Base-by-base conservation (phyloP, 2,329 filamentous ascomycete species). In the Colletotrichum horii region DNA sequence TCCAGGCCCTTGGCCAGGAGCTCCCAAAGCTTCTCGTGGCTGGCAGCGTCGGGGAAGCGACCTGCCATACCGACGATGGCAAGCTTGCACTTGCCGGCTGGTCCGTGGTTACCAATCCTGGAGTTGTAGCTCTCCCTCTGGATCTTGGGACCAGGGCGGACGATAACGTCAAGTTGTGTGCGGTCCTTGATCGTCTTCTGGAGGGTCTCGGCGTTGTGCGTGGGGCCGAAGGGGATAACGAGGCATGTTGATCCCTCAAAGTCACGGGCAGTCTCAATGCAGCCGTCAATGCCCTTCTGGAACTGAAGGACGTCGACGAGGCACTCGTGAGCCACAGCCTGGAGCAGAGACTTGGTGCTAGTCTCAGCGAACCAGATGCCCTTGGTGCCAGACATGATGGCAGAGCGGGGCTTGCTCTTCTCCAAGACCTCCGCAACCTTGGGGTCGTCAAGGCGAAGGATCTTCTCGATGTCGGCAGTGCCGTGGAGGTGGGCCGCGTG, bases 1-100 rank as follows among this genome's bases (percentile, higher is more conserved):
- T 94, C 92, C 1, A 93, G 86, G 16, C 92, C 92, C 80, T 92
- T 89, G 80, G 91, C 88, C 15, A 94, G 87, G 3, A 94, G 84
- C 71, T 93, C 89, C 83, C 84, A 85, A 15, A 88, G 83, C 66
- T 84, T 83, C n/a, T 84, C 83, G 6, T 84, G 84, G 14, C 77
- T 83, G 0, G 83, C 83, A 6, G 82, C 83, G 7, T 87, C 87
- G 1, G 87, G 86, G 26, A 88, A 85, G 0, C 87, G 82, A 34
- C 87, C 87, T 2, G 84, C 84, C 78, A 84, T 86, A 68, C 95
- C 95, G 38, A 98, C 94, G 77, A 98, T 96, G 73, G 95, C 95
- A 77, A 98, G 91, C 83, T 96, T 96, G 82, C 91, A 91, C 80
- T 91, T 85, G 16, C 85, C 86, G 11, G 77, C 81, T 16, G 84